These are phyloP conservation scores for Schoenoplectus triqueter DNA, from an alignment of 202 grass and related monocot species.

Conservation along the genomic window DNA sequence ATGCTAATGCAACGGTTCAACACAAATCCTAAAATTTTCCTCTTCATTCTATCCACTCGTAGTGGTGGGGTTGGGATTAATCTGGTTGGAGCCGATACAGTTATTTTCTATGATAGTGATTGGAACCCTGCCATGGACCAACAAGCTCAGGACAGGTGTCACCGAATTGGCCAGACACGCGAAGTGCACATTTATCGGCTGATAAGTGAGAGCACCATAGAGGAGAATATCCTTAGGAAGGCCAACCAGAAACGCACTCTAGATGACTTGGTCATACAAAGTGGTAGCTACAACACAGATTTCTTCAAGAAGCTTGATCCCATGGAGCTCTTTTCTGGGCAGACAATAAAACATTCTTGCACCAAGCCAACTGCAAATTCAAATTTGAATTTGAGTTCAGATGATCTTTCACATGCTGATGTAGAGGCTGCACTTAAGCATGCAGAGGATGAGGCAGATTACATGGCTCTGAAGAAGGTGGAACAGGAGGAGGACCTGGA, in stretches of 20 bases:
- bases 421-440: slow-evolving; percentile 96
- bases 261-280: slow-evolving; percentile 97
- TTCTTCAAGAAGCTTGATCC: slow-evolving; percentile 99
- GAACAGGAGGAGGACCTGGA: slow-evolving; percentile 97
- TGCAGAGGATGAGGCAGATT: slow-evolving; percentile 98
- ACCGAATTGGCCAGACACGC: slow-evolving; percentile 96
- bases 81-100: slow-evolving; percentile 95
- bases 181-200: slow-evolving; percentile 98
- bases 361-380: slow-evolving; percentile 23
- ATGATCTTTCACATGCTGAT: slow-evolving; percentile 69
- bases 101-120: slow-evolving; percentile 99
- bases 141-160: slow-evolving; percentile 99
- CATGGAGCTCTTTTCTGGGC: slow-evolving; percentile 90
- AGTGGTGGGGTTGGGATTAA: slow-evolving; percentile 99
- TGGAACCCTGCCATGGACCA: slow-evolving; percentile 99
- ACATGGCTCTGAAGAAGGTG: slow-evolving; percentile 97
- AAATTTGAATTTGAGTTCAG: slow-evolving; percentile 32
- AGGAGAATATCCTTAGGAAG: slow-evolving; percentile 99
- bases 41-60: slow-evolving; percentile 98
- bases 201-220: slow-evolving; percentile 96
- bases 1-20: slow-evolving; percentile 99
- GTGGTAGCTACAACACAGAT: slow-evolving; percentile 96
- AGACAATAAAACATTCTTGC: slow-evolving; percentile 37
- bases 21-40: slow-evolving; percentile 92
- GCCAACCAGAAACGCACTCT: slow-evolving; percentile 98